A percentile compares a stretch with the other conserved stretches of the same genome.
These are phyloP conservation scores for Cylindrotheca fusiformis DNA, from an alignment of 108 stramenopile species.

Conservation along the genomic window DNA sequence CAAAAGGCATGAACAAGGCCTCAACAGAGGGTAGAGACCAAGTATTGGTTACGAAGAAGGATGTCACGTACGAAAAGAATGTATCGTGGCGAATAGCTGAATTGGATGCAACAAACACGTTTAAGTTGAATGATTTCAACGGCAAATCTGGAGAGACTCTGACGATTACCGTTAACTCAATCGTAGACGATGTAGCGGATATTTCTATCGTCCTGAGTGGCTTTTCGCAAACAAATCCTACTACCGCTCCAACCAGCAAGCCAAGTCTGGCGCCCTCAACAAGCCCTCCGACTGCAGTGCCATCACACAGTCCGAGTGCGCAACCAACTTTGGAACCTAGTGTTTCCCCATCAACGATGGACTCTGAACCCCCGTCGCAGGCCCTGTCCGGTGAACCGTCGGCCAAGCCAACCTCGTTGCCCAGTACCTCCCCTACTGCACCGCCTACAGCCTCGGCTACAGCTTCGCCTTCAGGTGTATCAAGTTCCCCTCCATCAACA, in stretches of 20 bases:
- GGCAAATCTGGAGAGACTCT: neutral
- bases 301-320: neutral
- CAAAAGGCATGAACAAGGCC: neutral
- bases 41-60: neutral
- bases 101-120: neutral
- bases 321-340: neutral
- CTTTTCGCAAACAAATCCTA: no score
- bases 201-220: no score
- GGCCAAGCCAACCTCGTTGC: no score
- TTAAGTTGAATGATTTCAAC: neutral
- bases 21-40: neutral
- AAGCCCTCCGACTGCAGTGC: neutral
- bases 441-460: no score
- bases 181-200: no score
- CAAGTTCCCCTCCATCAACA: no score
- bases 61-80: neutral
- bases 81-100: neutral
- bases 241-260: no score
- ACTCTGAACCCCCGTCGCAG: no score
- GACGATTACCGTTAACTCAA: neutral
- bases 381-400: no score
- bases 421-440: no score
- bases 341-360: no score
- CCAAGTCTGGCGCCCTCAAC: neutral
- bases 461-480: no score